Percentiles rank a stretch among this genome's conserved stretches.
phyloP scores from a whole-genome alignment of 2,329 filamentous ascomycete genomes.

The Sporothrix luriei region DNA sequence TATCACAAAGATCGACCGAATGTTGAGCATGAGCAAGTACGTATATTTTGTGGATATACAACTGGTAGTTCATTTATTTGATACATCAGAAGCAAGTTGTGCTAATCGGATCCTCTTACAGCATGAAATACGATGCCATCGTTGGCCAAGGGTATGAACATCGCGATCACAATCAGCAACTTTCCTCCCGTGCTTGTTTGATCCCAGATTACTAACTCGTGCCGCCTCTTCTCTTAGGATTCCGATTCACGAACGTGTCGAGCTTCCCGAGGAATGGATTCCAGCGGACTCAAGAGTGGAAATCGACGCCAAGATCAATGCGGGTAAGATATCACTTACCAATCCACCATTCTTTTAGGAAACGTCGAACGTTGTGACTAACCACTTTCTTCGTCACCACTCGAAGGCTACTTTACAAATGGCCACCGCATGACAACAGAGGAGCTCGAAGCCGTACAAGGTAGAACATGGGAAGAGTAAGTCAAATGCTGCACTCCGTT shows the following conservation, averaged over 20 bases:
- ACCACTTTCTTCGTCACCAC: not conserved
- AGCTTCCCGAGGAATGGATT: constrained; percentile 91
- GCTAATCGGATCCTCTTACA: constrained; percentile 41
- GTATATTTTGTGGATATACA: constrained; percentile 40
- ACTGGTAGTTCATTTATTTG: not conserved
- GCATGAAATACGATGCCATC: constrained; percentile 90
- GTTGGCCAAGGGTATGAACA: constrained; percentile 70
- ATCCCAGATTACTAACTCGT: not conserved
- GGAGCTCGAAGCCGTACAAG: constrained; percentile 82
- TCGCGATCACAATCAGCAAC: no score
- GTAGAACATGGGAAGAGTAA: constrained; percentile 86
- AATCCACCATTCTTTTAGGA: not conserved
- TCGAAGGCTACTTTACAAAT: constrained; percentile 71
- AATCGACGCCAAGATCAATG: constrained; percentile 97
- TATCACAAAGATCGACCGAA: constrained; percentile 96
- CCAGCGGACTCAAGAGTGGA: constrained; percentile 95
- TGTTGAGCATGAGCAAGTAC: constrained; percentile 97
- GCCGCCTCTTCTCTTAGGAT: constrained; percentile 54
- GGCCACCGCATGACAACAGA: constrained; percentile 87
- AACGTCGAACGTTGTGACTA: not conserved
- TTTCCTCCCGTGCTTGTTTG: not conserved
- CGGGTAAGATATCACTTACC: constrained; percentile 60
- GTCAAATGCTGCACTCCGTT: constrained; percentile 34
- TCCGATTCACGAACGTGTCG: constrained; percentile 84
- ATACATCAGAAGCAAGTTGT: not conserved